These are phyloP conservation scores for Capronia epimyces DNA, from an alignment of 2,329 filamentous ascomycete species.

Conservation along the genomic window DNA sequence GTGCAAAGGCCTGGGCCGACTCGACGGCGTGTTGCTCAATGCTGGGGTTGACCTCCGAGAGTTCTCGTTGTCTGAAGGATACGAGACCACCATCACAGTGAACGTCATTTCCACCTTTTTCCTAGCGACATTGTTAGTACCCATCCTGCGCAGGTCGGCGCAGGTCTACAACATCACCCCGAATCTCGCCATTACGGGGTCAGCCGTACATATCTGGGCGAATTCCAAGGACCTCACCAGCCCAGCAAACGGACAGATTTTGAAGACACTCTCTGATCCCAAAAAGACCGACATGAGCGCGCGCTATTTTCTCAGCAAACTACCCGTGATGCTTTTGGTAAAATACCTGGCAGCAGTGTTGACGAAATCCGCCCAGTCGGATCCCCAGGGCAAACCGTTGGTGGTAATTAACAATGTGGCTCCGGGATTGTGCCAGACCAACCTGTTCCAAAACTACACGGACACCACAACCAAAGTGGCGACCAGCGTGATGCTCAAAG, in stretches of 20 bases:
- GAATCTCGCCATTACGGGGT: constrained; percentile 31
- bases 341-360: constrained; percentile 16
- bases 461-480: not conserved
- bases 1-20: constrained; percentile 30
- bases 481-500: not conserved
- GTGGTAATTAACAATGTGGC: constrained; percentile 50
- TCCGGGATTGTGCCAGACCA: constrained; percentile 50
- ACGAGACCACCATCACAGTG: constrained; percentile 30
- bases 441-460: constrained; percentile 38
- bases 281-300: constrained; percentile 36
- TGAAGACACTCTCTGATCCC: constrained; percentile 29
- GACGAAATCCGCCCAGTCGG: constrained; percentile 21
- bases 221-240: constrained; percentile 26
- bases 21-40: constrained; percentile 40
- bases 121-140: constrained; percentile 27
- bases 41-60: constrained; percentile 39
- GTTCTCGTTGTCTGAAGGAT: constrained; percentile 31
- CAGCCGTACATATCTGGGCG: constrained; percentile 37
- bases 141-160: constrained; percentile 41
- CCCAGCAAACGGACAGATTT: constrained; percentile 18
- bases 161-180: constrained; percentile 29
- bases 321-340: constrained; percentile 29
- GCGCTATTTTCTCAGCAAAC: constrained; percentile 45
- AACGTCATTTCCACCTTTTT: constrained; percentile 31
- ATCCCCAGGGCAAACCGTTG: constrained; percentile 18